These are phyloP conservation scores for Cryptosporidium bovis DNA, from an alignment of 169 alveolate genomes.

Conservation along the genomic window DNA sequence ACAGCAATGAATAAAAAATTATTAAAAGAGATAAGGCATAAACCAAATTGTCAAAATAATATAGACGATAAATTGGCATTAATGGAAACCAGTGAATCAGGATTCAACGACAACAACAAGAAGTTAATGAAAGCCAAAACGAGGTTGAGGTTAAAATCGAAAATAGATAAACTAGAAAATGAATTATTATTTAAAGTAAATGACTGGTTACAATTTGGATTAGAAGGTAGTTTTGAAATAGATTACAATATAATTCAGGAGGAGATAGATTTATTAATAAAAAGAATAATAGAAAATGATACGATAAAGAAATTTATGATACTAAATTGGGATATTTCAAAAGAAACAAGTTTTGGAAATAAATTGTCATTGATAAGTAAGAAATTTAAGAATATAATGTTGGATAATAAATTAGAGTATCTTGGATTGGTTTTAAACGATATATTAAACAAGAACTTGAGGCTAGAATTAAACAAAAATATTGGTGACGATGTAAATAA, in stretches of 20 bases:
- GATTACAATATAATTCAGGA: conserved; percentile 14
- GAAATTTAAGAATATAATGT: not conserved
- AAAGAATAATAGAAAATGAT: conserved; percentile 12
- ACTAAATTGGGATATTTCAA: conserved; percentile 32
- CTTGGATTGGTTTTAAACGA: conserved; percentile 24
- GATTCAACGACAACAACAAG: too few species aligned
- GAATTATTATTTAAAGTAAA: not conserved
- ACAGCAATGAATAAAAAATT: conserved; percentile 10
- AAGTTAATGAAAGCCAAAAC: too few species aligned
- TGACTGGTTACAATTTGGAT: not conserved
- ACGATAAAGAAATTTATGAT: conserved; percentile 2
- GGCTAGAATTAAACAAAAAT: not conserved
- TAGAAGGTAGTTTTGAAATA: not conserved
- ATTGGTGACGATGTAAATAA: not conserved
- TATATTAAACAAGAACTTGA: conserved; percentile 6
- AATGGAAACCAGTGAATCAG: too few species aligned
- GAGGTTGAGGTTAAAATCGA: not conserved
- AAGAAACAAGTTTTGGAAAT: not conserved
- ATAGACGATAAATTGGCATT: not conserved
- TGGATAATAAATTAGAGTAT: conserved; percentile 21
- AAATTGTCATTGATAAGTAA: not conserved
- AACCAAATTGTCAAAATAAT: not conserved
- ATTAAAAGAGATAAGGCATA: not conserved
- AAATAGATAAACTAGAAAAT: conserved; percentile 35
- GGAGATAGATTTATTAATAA: conserved; percentile 37